A percentile compares a stretch with the other conserved stretches of the same genome.
These are phyloP conservation scores for Salix udensis DNA, from an alignment of 345 rosid species.

Conservation along the genomic window DNA sequence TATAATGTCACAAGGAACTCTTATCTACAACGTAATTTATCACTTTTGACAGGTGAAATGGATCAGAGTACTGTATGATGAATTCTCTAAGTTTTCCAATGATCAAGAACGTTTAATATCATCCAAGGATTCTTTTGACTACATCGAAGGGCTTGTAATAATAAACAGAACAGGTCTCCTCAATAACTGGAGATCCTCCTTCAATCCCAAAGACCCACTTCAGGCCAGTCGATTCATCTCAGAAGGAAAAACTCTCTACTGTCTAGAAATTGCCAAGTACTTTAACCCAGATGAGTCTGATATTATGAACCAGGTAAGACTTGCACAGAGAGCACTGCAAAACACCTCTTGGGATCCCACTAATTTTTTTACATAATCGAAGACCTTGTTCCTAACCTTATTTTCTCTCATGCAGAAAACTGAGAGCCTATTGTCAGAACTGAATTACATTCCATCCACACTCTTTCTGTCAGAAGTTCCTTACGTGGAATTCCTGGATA, in stretches of 20 bases:
- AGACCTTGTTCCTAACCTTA: not conserved
- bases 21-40: constrained; percentile 10
- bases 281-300: constrained; percentile 52
- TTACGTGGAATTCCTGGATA: constrained; percentile 71
- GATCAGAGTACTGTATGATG: constrained; percentile 84
- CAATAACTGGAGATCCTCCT: constrained; percentile 79
- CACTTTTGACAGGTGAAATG: constrained; percentile 67
- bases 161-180: constrained; percentile 77
- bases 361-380: not conserved
- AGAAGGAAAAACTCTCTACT: constrained; percentile 74
- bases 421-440: constrained; percentile 50
- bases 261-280: constrained; percentile 80
- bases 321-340: not conserved
- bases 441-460: constrained; percentile 67
- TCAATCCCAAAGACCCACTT: constrained; percentile 61
- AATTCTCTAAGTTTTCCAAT: constrained; percentile 64
- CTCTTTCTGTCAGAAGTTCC: constrained; percentile 66
- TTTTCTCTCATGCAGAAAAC: constrained; percentile 43
- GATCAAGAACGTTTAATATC: constrained; percentile 86
- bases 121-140: constrained; percentile 56
- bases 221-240: constrained; percentile 69
- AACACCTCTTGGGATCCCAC: not conserved
- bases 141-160: constrained; percentile 82
- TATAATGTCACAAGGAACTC: not conserved
- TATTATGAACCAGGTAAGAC: constrained; percentile 46